These are phyloP conservation scores for Phycomyces nitens DNA, from an alignment of 192 early-diverging fungal genomes.

Conservation along the genomic window DNA sequence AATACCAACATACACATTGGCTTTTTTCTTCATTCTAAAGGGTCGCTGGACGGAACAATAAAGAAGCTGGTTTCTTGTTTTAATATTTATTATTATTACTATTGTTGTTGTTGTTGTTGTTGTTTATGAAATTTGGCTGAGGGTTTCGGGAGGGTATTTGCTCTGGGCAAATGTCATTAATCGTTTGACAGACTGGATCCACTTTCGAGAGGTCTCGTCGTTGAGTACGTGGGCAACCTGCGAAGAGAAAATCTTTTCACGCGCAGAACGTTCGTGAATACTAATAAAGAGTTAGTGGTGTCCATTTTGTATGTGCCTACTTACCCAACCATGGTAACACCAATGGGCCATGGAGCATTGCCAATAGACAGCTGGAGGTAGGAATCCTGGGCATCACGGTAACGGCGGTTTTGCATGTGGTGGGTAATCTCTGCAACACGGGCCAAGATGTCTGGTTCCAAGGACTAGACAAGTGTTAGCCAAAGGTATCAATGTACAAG, in stretches of 20 bases:
- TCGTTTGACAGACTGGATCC: conserved; percentile 97
- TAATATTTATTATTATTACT: neutral
- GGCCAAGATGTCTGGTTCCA: conserved; percentile 85
- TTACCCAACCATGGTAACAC: conserved; percentile 90
- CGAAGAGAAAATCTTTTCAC: conserved; percentile 92
- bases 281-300: conserved; percentile 35
- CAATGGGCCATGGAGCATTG: conserved; percentile 98
- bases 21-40: neutral
- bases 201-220: conserved; percentile 94
- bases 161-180: conserved; percentile 94
- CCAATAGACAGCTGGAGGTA: conserved; percentile 94
- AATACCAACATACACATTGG: neutral
- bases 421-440: conserved; percentile 88
- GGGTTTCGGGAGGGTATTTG: conserved; percentile 78
- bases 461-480: conserved; percentile 23
- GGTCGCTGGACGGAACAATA: neutral
- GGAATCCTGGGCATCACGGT: conserved; percentile 87
- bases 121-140: conserved; percentile 31
- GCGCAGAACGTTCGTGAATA: conserved; percentile 95
- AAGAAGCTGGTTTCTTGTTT: neutral
- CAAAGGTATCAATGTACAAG: neutral
- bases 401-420: conserved; percentile 82
- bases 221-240: conserved; percentile 98
- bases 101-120: neutral
- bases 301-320: conserved; percentile 15